Evolutionary conservation across 2,329 filamentous ascomycete genomes (phyloP), one percentile per base, ranked within the genome.

Genomic region (Parascedosporium putredinis): DNA sequence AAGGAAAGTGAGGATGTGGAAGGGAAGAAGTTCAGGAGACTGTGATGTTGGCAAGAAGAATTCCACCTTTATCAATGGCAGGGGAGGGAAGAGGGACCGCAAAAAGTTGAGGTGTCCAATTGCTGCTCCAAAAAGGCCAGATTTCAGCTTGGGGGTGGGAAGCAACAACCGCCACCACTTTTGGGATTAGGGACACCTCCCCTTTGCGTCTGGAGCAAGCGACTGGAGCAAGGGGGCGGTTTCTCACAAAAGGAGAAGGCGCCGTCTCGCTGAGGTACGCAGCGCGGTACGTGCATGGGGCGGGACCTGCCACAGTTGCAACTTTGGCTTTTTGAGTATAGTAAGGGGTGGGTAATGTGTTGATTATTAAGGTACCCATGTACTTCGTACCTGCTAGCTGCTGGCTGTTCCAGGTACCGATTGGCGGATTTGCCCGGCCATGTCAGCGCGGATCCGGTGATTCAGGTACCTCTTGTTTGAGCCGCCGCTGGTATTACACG

Each of bases 81-180:
- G 53, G 53, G 53, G 53, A 52, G 51, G 27, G 27, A 31, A 12
- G 50, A 16, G n/a, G 18, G 55, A 55, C 55, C 55, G 58, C 59
- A 65, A 66, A 66, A 62, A 58, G 61, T 66, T 58, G 59, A 71
- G 63, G 67, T 72, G 69, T 71, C 68, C 67, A 53, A 48, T 51
- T 48, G 45, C 45, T 45, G 20, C 33, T 24, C 45, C 45, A 51
- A 47, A 50, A 68, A 73, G 69, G 70, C 70, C 70, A 73, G 67
- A 72, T 73, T 71, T 68, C 69, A 70, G 61, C 56, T 61, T 55
- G 53, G 27, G 46, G 46, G 42, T n/a, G n/a, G n/a, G n/a, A n/a
- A n/a, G n/a, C 10, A 51, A 22, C n/a, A 40, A 4, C 43, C 44
- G 49, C 49, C 49, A 51, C n/a, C 49, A 50, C 36, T 45, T 10